Percentiles rank a stretch among this genome's conserved stretches.
Conservation (phyloP, 108 stramenopile genomes). For the Skeletonema costatum region DNA sequence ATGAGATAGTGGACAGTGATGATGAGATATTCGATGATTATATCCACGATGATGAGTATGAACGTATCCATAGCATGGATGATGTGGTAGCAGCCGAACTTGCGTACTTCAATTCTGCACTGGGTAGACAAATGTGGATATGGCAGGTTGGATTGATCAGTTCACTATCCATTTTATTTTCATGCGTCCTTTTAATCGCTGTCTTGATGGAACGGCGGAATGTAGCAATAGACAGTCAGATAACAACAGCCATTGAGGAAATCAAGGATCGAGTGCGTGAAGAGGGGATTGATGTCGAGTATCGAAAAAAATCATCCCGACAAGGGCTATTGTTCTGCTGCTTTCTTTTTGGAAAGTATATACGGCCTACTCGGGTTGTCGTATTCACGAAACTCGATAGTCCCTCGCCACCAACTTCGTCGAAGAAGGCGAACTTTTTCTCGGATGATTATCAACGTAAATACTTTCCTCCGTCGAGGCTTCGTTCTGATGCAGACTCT, state of each 20-base stretch:
- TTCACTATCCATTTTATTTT: constrained; percentile 21
- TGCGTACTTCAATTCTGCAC: constrained; percentile 36
- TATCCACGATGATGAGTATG: constrained; percentile 37
- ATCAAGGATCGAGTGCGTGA: constrained; percentile 29
- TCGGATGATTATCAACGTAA: constrained; percentile 43
- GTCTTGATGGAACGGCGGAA: constrained; percentile 49
- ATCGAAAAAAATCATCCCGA: constrained; percentile 26
- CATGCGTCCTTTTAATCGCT: constrained; percentile 28
- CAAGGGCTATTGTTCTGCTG: constrained; percentile 3
- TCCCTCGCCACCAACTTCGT: not conserved
- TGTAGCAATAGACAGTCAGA: constrained; percentile 30
- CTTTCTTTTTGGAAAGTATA: constrained; percentile 27
- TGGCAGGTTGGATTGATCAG: constrained; percentile 35
- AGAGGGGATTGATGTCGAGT: constrained; percentile 51
- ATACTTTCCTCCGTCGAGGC: constrained; percentile 16
- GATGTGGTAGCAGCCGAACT: constrained; percentile 45
- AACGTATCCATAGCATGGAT: constrained; percentile 33
- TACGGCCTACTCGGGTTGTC: constrained; percentile 40
- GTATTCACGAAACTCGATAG: constrained; percentile 33
- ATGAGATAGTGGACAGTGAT: constrained; percentile 20
- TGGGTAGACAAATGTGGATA: constrained; percentile 18
- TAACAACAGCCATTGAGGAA: constrained; percentile 32
- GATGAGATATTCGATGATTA: constrained; percentile 46
- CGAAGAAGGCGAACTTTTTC: constrained; percentile 33
- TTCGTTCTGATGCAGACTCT: not conserved